Evolutionary conservation across 768 basidiomycete species (phyloP), one percentile per base, ranked within the genome.

Genomic region (Suillus americanus): DNA sequence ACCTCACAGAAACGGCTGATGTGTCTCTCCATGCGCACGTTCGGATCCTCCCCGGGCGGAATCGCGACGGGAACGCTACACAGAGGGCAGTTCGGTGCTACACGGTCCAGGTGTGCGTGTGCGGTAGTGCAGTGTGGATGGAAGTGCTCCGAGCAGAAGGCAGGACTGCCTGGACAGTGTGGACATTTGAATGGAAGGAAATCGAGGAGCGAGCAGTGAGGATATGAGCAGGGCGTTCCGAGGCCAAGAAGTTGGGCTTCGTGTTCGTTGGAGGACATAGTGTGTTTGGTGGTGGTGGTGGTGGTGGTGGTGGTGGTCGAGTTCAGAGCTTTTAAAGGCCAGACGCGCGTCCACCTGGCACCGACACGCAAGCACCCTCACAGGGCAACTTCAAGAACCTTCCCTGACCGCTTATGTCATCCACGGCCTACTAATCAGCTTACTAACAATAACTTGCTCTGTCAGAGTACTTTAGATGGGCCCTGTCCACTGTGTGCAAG

Each of bases 151-250:
- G 86, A 86, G 69, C 94, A 95, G 78, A 87, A 95, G 0, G 82
- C 80, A 18, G 81, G 74, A 16, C 81, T 72, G 23, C 23, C 56
- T 25, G 56, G 56, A 74, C 93, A 95, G 70, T 93, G 91, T 59
- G 91, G 88, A 74, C 93, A 95, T 76, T 89, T 90, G 82, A 94
- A 90, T 0, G 93, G 92, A 13, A 95, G 80, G 68, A 94, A 94
- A 79, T 95, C 93, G 71, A 94, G 83, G 66, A 91, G 83, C 35
- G 81, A 75, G 77, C 93, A 95, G 1, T 84, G 76, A 0, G 83
- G 73, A 60, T 85, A 81, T 16, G 89, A 86, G 76, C 93, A 95
- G 70, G 91, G 89, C 64, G 85, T 82, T 8, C 91, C 91, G 67
- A 94, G 74, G 46, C 79, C 76, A 64, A 94, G 83, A 12, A 94